Conservation (phyloP, 441 rosid species). For the Manihot esculenta region DNA sequence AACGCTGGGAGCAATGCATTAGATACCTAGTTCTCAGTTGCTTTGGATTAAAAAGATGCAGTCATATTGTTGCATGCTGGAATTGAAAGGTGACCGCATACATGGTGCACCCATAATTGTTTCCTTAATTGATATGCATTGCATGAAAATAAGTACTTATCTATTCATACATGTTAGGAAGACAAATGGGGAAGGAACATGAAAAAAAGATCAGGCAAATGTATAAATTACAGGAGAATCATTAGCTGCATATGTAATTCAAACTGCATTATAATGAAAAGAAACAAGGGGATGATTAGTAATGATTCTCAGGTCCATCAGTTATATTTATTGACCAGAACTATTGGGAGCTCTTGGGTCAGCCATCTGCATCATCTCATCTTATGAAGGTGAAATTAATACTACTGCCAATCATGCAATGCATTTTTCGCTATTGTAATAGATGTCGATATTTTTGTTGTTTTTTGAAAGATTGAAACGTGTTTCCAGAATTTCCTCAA, state of each 20-base stretch:
- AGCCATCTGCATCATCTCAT: neutral
- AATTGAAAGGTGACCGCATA: too few relatives aligned
- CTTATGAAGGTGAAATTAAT: conserved; percentile 2
- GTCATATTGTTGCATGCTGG: neutral
- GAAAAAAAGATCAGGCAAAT: neutral
- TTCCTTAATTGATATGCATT: too few relatives aligned
- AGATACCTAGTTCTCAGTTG: too few relatives aligned
- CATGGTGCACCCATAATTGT: neutral
- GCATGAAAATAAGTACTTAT: too few relatives aligned
- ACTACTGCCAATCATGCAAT: neutral
- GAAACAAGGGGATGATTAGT: neutral
- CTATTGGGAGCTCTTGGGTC: neutral
- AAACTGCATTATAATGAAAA: neutral
- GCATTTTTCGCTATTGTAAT: neutral
- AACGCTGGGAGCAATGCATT: neutral
- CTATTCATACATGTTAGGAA: neutral
- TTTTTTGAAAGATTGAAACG: neutral
- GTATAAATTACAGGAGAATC: neutral
- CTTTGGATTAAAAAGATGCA: neutral
- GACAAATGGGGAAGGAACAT: neutral
- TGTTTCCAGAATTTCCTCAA: neutral
- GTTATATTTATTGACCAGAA: neutral
- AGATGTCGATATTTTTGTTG: conserved; percentile 2
- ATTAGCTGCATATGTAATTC: neutral
- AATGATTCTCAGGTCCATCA: neutral